Conservation (phyloP, 495 filamentous ascomycete species). For the Aspergillus diversus region DNA sequence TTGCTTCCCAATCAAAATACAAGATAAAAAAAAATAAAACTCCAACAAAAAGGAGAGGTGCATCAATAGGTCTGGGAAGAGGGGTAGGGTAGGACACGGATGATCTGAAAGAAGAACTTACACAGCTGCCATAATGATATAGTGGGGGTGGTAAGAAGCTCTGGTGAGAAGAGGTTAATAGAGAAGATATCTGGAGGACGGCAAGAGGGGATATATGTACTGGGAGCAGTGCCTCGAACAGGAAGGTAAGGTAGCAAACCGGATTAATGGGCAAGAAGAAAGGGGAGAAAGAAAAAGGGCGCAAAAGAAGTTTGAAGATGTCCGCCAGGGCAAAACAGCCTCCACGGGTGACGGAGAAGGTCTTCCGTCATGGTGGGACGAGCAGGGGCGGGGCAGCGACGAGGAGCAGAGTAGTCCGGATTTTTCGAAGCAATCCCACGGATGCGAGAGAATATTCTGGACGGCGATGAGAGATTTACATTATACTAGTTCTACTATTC, state of each 20-base stretch:
- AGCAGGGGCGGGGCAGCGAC: conserved; percentile 30
- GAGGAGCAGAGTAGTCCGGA: conserved; percentile 52
- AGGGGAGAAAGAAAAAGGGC: conserved; percentile 25
- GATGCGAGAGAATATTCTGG: conserved; percentile 8
- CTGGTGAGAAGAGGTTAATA: conserved; percentile 8
- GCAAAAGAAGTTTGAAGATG: conserved; percentile 28
- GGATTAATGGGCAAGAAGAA: conserved; percentile 8
- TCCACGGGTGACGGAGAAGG: conserved; percentile 45
- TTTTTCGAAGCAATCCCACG: conserved; percentile 31
- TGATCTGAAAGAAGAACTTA: conserved; percentile 49
- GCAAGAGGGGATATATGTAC: conserved; percentile 20
- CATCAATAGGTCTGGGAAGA: conserved; percentile 15
- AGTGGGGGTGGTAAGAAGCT: conserved; percentile 18
- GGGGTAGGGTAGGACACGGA: conserved; percentile 19
- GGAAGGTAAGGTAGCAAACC: conserved; percentile 11
- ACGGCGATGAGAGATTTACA: neutral
- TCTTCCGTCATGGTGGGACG: conserved; percentile 52
- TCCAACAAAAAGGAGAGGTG: neutral
- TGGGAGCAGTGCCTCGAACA: conserved; percentile 16
- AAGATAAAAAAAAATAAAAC: neutral
- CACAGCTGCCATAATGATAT: conserved; percentile 57
- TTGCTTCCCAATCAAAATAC: neutral
- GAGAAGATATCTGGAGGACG: conserved; percentile 9
- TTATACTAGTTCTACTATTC: neutral
- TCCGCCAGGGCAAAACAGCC: conserved; percentile 12